A percentile compares a stretch with the other conserved stretches of the same genome.
These are phyloP conservation scores for Aureobasidium namibiae DNA, from an alignment of 2,329 filamentous ascomycete species.

Conservation along the genomic window DNA sequence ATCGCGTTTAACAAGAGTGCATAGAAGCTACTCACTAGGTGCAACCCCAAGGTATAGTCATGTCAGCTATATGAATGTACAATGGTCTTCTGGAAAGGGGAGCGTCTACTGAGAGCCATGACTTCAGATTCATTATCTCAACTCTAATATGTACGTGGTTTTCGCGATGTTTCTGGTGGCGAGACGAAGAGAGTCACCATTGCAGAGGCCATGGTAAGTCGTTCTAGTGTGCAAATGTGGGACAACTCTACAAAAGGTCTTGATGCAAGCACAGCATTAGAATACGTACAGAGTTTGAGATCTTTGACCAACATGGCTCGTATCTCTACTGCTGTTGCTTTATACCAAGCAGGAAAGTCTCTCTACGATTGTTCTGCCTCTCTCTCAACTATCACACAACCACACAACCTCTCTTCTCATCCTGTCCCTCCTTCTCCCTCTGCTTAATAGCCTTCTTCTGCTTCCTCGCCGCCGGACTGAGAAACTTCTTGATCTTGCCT, in stretches of 20 bases:
- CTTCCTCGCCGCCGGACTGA: constrained; percentile 28
- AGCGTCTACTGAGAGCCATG: too few relatives aligned
- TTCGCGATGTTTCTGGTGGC: constrained; percentile 59
- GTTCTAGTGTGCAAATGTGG: constrained; percentile 31
- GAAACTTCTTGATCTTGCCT: constrained; percentile 27
- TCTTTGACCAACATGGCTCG: constrained; percentile 73
- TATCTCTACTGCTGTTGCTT: constrained; percentile 74
- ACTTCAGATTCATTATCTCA: too few relatives aligned
- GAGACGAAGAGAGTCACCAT: constrained; percentile 43
- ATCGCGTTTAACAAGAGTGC: too few relatives aligned
- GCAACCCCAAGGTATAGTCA: too few relatives aligned
- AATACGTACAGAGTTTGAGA: constrained; percentile 41
- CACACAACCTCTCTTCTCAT: background rate
- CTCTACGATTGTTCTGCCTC: constrained; percentile 41
- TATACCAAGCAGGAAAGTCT: constrained; percentile 79
- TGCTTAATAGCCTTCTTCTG: constrained; percentile 26
- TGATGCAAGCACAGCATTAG: constrained; percentile 41
- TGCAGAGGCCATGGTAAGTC: constrained; percentile 41
- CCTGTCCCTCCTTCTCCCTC: constrained; percentile 5
- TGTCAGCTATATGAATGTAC: too few relatives aligned
- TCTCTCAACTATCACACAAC: too few relatives aligned
- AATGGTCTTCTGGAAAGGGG: too few relatives aligned
- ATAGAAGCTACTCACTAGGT: too few relatives aligned
- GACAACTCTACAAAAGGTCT: constrained; percentile 42
- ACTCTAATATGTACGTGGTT: too few relatives aligned